Conservation (phyloP, 169 alveolate genomes). For the Neospora caninum region DNA sequence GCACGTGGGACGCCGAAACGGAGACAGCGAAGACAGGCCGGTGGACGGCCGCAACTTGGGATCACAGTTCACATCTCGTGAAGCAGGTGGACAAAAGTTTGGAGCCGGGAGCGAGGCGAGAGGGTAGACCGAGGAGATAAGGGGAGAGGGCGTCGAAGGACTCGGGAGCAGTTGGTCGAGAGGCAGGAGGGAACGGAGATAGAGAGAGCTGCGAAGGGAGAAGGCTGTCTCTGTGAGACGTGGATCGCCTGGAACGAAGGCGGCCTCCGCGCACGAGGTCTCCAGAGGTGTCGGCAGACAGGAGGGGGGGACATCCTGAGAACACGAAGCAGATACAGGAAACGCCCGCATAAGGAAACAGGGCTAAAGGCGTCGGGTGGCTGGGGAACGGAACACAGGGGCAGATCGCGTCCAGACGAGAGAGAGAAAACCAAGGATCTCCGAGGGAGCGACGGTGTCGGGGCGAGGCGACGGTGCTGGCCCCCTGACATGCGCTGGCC, state of each 20-base stretch:
- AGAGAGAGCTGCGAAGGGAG: background rate
- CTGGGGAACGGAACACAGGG: too few species aligned
- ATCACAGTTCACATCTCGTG: background rate
- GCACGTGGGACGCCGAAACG: background rate
- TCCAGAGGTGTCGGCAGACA: background rate
- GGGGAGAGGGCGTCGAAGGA: constrained; percentile 3
- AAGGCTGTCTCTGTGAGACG: constrained; percentile 11
- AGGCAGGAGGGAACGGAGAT: constrained; percentile 13
- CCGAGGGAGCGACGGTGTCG: too few species aligned
- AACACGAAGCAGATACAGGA: too few species aligned
- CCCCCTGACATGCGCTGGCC: too few species aligned
- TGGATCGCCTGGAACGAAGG: background rate
- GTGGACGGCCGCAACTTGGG: background rate
- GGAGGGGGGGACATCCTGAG: background rate
- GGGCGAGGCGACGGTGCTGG: too few species aligned
- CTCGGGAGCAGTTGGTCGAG: background rate
- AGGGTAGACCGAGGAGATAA: background rate
- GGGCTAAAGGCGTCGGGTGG: too few species aligned
- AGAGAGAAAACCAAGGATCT: too few species aligned
- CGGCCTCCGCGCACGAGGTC: background rate
- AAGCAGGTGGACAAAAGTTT: background rate
- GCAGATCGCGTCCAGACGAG: too few species aligned
- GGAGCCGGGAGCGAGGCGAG: constrained; percentile 17
- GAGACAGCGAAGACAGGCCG: background rate
- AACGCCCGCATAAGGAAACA: background rate